Base-by-base conservation (phyloP, 2,329 filamentous ascomycete genomes). In the Leptodontidium sp. region DNA sequence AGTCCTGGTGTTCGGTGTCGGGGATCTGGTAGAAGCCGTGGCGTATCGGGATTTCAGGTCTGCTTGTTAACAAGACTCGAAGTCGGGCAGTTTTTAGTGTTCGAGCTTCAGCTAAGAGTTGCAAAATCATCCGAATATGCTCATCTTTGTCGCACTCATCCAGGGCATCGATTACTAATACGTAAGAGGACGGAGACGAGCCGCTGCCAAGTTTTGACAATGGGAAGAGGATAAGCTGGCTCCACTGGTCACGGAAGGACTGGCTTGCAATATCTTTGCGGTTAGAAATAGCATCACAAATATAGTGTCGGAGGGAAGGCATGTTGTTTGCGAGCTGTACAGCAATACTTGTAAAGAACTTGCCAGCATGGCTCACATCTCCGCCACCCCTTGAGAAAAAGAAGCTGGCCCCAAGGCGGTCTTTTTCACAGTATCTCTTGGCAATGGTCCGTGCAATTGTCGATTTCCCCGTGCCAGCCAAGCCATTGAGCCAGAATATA, bases 191-290 rank as follows among this genome's bases (percentile, higher is more conserved):
- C 21, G 21, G 21, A 21, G 21, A 21, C 21, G 21, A 21, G 21
- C 21, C 21, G 32, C 32, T 35, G 32, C 9, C 32, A 5, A 35
- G 32, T 9, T 35, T 35, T 9, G 32, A 43, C 63, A 81, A n/a
- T 70, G 85, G 7, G 80, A 77, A 11, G 68, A 79, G 1, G 77
- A 84, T 65, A 82, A 85, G 71, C 73, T 85, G 47, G 75, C 83
- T 24, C 79, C 77, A 35, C 32, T 35, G 32, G 9, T 35, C 32
- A 9, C 32, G 4, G 9, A 35, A 9, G 32, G 32, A 35, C 5
- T 35, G 32, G 32, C 32, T 35, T 9, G 32, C 32, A 35, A 35
- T 35, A 9, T 35, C 32, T 35, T 35, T 9, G 32, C 9, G 4
- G 5, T 35, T 35, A 9, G 32, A 35, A 9, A 35, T 35, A 35